Base-by-base conservation (phyloP, 176 grass and related monocot genomes). In the Zoysia pacifica region DNA sequence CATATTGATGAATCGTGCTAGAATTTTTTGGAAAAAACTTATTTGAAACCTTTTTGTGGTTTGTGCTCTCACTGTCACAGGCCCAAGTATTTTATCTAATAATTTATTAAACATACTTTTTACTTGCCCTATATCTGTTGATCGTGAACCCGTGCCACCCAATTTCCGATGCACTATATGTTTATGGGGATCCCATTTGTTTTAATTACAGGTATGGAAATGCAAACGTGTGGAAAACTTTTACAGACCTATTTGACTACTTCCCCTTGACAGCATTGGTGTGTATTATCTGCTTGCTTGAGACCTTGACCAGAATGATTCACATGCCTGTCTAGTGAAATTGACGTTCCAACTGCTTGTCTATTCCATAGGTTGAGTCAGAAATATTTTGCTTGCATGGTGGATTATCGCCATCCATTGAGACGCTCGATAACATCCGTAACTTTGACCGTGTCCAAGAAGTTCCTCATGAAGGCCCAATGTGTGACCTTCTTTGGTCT, bases 321-420 rank as follows among this genome's bases (percentile, higher is more conserved):
- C 77, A 11, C 46, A 28, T 83, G 41, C 50, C 28, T 53, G 43
- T 81, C 43, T 42, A 58, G 47, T 75, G 62, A 73, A 72, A 11
- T 38, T 84, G 8, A 55, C n/a, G 53, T 61, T 51, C 45, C 41
- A 74, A 9, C 41, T 69, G 7, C 63, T 69, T 48, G 15, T 49
- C 53, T 10, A 36, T 70, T 81, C 39, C 49, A 55, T 82, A 97
- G 94, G 94, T 97, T 1, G 94, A 97, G 51, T 97, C 94, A 47
- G 94, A 97, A 86, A 97, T 97, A 94, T 97, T 97, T 87, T 94
- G 94, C 60, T 81, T 97, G 83, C 94, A 97, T 50, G 94, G 94
- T 74, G 94, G 94, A 50, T 77, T 97, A 69, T 97, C 94, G 7
- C 94, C 94, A 74, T 97, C 94, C 36, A 94, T 97, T 42, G 91